Base-by-base conservation (phyloP, 768 basidiomycete species). In the Plicaturopsis crispa region DNA sequence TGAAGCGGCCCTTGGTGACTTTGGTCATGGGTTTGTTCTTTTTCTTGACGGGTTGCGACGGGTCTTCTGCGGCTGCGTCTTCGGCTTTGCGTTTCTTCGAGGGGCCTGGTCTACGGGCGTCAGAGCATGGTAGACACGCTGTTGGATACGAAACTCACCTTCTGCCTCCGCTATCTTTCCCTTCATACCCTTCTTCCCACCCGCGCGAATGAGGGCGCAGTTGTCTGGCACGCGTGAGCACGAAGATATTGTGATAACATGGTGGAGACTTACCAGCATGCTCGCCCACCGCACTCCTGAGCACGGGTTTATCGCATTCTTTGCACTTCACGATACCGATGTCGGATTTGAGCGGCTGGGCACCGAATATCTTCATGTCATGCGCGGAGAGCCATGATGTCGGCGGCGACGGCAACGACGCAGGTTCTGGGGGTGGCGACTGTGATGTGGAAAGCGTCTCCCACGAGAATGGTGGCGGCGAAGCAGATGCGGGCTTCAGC, bases 291-390 rank as follows among this genome's bases (percentile, higher is more conserved):
- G 78, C 82, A 49, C 80, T 88, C 41, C 80, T 73, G 20, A 94
- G 66, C 6, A 92, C 63, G 0, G 86, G 84, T 58, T 91, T 93
- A 31, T 64, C 67, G 57, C 93, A 97, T 28, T 90, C 81, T 33
- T 63, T 72, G 62, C 93, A 97, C 39, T 72, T 78, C 40, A 84
- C 76, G 24, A 78, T 56, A 21, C 72, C 72, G 8, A 84, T 59
- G 40, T 85, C 81, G 2, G 79, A 77, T 32, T 70, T 70, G 12
- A 93, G 69, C 5, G 90, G 87, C 40, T 80, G 68, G 2, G 80
- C 69, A 22, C 89, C 89, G 57, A 85, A 94, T 44, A 84, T 70
- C 66, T 82, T 84, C 90, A 90, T 92, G 51, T 92, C 87, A 33
- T 73, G 72, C 6, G 84, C 87, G 19, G 83, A 75, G 11, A 93